Evolutionary conservation across 441 rosid genomes (phyloP), one percentile per base, ranked within the genome.

Genomic region (Bruguiera hainesii): DNA sequence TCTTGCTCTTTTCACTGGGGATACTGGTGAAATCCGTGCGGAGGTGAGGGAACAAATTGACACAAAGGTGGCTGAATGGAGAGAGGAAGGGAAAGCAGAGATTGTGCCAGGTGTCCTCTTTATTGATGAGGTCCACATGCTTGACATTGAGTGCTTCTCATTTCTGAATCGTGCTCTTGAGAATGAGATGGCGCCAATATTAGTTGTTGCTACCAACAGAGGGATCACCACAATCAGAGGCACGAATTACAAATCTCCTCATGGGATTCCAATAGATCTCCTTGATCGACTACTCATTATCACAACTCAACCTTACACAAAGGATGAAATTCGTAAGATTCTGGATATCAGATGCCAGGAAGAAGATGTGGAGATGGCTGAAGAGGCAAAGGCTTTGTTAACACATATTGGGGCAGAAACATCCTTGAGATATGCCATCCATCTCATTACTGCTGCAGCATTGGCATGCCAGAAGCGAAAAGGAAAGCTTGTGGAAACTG

Each of bases 81-180:
- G 91, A 76, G 98, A 91, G 77, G 98, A 93, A 81, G 98, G 98
- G 3, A 93, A 93, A 74, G 98, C 97, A 0, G 97, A 91, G 74
- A 89, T 90, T 59, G 96, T 93, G 21, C 98, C 98, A 0, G 97
- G 97, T 50, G 98, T 93, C 42, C 90, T 91, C 70, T 93, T 93
- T 83, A 93, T 93, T 7, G 96, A 93, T 56, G 98, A 93, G 72
- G 96, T 89, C 39, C 98, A 93, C 83, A 91, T 91, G 97, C 96
- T 93, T 55, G 98, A 91, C 66, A 89, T 93, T 0, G 98, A 93
- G 81, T 93, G 98, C 79, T 93, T 93, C 87, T 93, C 98, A 25
- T 93, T 93, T 87, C 83, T 90, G 48, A 93, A 93, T 74, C 89
- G 98, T 67, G 98, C 98, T 62, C 83, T 93, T 3, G 98, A 93